A percentile compares a stretch with the other conserved stretches of the same genome.
Evolutionary conservation across 2,329 filamentous ascomycete species (phyloP).

Genomic region (Fusarium austroafricanum): DNA sequence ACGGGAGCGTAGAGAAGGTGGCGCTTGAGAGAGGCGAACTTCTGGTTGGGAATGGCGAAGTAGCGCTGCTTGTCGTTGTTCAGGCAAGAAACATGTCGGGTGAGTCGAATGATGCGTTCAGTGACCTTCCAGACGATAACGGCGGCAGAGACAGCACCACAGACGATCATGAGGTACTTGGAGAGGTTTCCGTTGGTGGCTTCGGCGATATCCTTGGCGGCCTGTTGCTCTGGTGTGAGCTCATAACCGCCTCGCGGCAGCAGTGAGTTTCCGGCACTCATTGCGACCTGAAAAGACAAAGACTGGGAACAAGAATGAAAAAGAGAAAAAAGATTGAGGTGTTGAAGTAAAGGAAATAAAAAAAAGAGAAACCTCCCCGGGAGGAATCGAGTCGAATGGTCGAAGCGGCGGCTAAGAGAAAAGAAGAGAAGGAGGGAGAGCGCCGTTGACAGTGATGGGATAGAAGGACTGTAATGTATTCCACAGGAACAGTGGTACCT

Average conservation of each 20-base stretch:
- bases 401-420: conserved; percentile 16
- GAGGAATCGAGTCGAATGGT: conserved; percentile 29
- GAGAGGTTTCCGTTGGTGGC: conserved; percentile 63
- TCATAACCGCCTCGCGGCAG: conserved; percentile 25
- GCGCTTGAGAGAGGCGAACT: conserved; percentile 72
- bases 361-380: conserved; percentile 28
- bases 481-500: background rate
- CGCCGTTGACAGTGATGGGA: conserved; percentile 1
- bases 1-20: conserved; percentile 79
- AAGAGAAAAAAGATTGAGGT: conserved; percentile 12
- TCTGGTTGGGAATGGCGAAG: conserved; percentile 71
- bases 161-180: conserved; percentile 71
- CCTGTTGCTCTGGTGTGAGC: conserved; percentile 35
- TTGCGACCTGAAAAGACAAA: conserved; percentile 17
- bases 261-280: conserved; percentile 44
- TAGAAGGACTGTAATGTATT: conserved; percentile 33
- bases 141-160: conserved; percentile 70
- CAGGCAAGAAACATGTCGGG: conserved; percentile 79
- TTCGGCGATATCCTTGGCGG: conserved; percentile 26
- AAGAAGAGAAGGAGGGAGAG: conserved; percentile 9
- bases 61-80: conserved; percentile 84
- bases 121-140: conserved; percentile 75
- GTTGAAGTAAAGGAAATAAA: conserved; percentile 1
- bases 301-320: conserved; percentile 1
- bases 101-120: conserved; percentile 71